A percentile compares a stretch with the other conserved stretches of the same genome.
Evolutionary conservation across 768 basidiomycete species (phyloP).

Genomic region (Russula vinacea): DNA sequence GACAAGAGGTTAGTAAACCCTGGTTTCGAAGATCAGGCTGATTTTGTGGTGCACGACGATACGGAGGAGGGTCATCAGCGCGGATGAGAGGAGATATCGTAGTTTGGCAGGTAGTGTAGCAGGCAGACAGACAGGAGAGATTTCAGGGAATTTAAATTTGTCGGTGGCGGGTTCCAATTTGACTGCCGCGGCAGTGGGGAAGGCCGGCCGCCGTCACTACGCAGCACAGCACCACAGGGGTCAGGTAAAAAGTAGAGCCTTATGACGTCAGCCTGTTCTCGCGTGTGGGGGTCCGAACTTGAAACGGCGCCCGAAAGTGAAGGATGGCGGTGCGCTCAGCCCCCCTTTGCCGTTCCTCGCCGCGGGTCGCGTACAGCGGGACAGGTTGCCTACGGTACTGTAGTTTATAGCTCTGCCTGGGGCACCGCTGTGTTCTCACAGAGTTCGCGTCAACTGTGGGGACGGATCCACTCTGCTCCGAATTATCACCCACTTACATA

Average conservation of each 20-base stretch:
- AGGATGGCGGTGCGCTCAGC: not conserved
- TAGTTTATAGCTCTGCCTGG: not conserved
- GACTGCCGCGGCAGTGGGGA: slow-evolving; percentile 17
- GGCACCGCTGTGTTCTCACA: not conserved
- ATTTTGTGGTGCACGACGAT: slow-evolving; percentile 15
- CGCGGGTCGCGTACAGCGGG: slow-evolving; percentile 7
- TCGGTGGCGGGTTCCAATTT: not conserved
- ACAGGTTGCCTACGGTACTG: not conserved
- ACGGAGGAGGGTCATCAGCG: slow-evolving; percentile 21
- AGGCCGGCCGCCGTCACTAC: not conserved
- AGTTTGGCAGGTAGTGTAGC: not conserved
- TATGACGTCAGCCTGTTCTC: slow-evolving; percentile 25
- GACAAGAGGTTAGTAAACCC: slow-evolving; percentile 78
- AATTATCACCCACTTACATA: slow-evolving; percentile 22
- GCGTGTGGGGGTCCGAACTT: slow-evolving; percentile 17
- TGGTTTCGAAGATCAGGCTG: slow-evolving; percentile 41
- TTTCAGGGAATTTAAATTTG: slow-evolving; percentile 7
- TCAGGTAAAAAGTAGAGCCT: not conserved
- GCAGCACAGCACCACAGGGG: slow-evolving; percentile 10
- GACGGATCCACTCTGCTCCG: slow-evolving; percentile 25
- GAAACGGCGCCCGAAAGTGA: slow-evolving; percentile 24
- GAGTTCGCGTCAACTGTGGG: not conserved
- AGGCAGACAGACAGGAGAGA: not conserved
- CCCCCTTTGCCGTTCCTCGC: slow-evolving; percentile 7
- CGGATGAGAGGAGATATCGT: not conserved